A percentile compares a stretch with the other conserved stretches of the same genome.
These are phyloP conservation scores for Pelargonium myrrhifolium DNA, from an alignment of 441 rosid genomes.

Conservation along the genomic window DNA sequence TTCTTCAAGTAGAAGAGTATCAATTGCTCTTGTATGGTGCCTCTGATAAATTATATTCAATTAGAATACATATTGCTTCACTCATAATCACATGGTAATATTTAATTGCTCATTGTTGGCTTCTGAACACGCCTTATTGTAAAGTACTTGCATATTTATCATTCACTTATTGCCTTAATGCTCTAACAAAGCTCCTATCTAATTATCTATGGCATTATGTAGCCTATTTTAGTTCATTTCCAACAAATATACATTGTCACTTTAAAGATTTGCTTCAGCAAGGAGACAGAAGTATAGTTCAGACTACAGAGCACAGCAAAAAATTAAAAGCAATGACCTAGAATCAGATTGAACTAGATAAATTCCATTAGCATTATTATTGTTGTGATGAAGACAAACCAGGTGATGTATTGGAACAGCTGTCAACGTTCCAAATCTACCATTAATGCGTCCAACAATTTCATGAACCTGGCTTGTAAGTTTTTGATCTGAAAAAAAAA, in stretches of 20 bases:
- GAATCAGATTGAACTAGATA: constrained; percentile 3
- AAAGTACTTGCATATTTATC: not conserved
- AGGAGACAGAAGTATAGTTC: not conserved
- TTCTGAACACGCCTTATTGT: not conserved
- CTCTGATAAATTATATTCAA: not conserved
- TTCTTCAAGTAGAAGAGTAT: not conserved
- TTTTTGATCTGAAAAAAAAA: constrained; percentile 69
- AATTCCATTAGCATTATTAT: not conserved
- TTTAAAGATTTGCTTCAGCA: not conserved
- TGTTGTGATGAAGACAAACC: constrained; percentile 40
- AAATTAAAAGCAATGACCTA: not conserved
- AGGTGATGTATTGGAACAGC: constrained; percentile 96
- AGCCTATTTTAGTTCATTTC: not conserved
- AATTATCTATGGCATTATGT: not conserved
- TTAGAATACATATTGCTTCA: not conserved
- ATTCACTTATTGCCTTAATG: not conserved
- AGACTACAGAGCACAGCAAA: constrained; percentile 8
- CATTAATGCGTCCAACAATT: constrained; percentile 98
- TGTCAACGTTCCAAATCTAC: constrained; percentile 94
- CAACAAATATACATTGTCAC: not conserved
- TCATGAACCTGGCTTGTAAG: constrained; percentile 99
- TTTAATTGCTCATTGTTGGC: not conserved
- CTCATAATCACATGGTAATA: not conserved
- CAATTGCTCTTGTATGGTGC: not conserved
- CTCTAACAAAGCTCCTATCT: not conserved